These are phyloP conservation scores for Sanghuangporus sanghuang DNA, from an alignment of 1,284 basidiomycete genomes.

Conservation along the genomic window DNA sequence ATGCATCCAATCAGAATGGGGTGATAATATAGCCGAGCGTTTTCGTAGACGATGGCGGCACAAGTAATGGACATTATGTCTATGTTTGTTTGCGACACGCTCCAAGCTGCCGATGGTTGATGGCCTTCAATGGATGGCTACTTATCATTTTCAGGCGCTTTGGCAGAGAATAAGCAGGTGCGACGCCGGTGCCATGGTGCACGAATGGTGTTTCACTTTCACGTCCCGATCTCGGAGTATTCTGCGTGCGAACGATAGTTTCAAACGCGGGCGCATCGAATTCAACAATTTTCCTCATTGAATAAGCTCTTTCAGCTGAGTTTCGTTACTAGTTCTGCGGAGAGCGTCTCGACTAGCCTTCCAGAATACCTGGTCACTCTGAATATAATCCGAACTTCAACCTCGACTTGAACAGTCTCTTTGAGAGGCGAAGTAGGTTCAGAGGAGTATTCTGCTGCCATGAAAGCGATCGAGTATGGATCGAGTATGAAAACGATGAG, in stretches of 20 bases:
- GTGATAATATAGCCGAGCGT: background rate
- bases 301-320: background rate
- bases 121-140: background rate
- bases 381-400: background rate
- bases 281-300: background rate
- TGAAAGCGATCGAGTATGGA: slow-evolving; percentile 17
- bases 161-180: background rate
- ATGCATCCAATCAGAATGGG: background rate
- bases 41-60: background rate
- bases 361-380: background rate
- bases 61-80: background rate
- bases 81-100: background rate
- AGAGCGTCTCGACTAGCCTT: background rate
- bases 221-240: background rate
- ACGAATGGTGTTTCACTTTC: background rate
- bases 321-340: background rate
- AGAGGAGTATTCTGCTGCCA: background rate
- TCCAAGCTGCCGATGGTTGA: background rate
- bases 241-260: background rate
- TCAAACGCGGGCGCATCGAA: background rate
- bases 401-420: background rate
- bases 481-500: slow-evolving; percentile 18
- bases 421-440: background rate
- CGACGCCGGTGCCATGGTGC: background rate
- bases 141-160: background rate